Conservation (phyloP, 495 filamentous ascomycete species). For the Saxispiralis lemnorum region DNA sequence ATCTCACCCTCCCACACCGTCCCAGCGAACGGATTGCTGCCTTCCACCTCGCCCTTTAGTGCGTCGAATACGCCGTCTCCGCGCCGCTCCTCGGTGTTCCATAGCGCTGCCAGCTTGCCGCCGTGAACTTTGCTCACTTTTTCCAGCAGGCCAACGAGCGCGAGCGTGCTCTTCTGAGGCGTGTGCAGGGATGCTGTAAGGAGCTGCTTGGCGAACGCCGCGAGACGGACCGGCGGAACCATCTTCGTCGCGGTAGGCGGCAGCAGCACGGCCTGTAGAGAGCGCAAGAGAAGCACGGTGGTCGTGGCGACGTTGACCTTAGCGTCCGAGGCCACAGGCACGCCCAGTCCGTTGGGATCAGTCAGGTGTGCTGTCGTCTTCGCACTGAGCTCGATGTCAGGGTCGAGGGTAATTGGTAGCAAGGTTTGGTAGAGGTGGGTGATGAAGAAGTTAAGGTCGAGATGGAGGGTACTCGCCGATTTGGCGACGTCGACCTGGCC, state of each 20-base stretch:
- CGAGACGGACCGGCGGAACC: constrained; percentile 60
- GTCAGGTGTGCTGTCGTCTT: constrained; percentile 68
- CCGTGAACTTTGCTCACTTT: constrained; percentile 58
- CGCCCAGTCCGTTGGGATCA: constrained; percentile 42
- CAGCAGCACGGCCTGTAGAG: constrained; percentile 57
- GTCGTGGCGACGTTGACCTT: constrained; percentile 88
- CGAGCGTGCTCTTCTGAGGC: constrained; percentile 71
- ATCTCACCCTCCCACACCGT: constrained; percentile 91
- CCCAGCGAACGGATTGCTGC: constrained; percentile 72
- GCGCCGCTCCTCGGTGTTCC: constrained; percentile 78
- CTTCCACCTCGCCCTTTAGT: constrained; percentile 46
- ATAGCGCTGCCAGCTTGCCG: constrained; percentile 50
- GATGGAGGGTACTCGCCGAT: constrained; percentile 49
- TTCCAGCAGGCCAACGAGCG: constrained; percentile 52
- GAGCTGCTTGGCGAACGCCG: constrained; percentile 83
- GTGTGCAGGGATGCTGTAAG: constrained; percentile 64
- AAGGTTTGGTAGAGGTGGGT: constrained; percentile 78
- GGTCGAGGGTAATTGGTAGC: constrained; percentile 53
- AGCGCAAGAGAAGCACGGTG: constrained; percentile 72
- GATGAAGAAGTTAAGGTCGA: constrained; percentile 89
- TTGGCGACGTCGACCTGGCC: constrained; percentile 56
- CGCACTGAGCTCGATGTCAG: constrained; percentile 69
- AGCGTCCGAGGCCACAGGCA: constrained; percentile 16
- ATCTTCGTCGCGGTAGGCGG: constrained; percentile 40
- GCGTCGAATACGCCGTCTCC: constrained; percentile 57